Evolutionary conservation across 2,329 filamentous ascomycete genomes (phyloP), one percentile per base, ranked within the genome.

Genomic region (Fusarium sp.): DNA sequence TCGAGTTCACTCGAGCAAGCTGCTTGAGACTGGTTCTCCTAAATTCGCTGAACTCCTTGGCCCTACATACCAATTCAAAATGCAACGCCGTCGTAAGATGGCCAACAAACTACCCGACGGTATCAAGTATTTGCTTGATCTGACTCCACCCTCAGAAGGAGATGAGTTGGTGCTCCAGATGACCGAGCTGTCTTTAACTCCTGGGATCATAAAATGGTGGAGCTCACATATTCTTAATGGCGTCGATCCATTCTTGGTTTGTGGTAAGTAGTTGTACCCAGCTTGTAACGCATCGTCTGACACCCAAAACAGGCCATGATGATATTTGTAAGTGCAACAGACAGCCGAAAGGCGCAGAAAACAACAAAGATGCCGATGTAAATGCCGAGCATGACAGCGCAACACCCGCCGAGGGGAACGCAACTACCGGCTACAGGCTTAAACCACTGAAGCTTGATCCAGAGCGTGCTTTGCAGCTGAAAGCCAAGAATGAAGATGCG

Each of bases 141-240:
- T 93, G 18, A 92, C 90, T 1, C 91, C 91, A 1, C 86, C 88
- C 1, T 81, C 81, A 0, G 87, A 91, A 77, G 91, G 90, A 4
- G 90, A 92, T 5, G 90, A 92, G 18, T 86, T 90, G 15, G 87
- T 91, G 4, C 86, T 89, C 30, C 83, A 89, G 66, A 84, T 90
- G 65, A 88, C 88, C 2, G 87, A 90, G 65, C 76, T 92, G 18
- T 91, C 87, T 18, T 86, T 91, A 60, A 88, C 90, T 0, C 79
- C 83, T 8, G 86, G 87, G 2, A 84, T 92, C 39, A 85, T 86
- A 35, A 83, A 84, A 22, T 92, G 90, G 90, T 87, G 86, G 79
- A 81, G 78, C 6, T 81, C 84, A 6, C 72, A 79, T 28, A 60
- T 74, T 3, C 79, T 83, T 15, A 87, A 80, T 44, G 65, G 57